Base-by-base conservation (phyloP, 768 basidiomycete genomes). In the Daedaleopsis sinensis region DNA sequence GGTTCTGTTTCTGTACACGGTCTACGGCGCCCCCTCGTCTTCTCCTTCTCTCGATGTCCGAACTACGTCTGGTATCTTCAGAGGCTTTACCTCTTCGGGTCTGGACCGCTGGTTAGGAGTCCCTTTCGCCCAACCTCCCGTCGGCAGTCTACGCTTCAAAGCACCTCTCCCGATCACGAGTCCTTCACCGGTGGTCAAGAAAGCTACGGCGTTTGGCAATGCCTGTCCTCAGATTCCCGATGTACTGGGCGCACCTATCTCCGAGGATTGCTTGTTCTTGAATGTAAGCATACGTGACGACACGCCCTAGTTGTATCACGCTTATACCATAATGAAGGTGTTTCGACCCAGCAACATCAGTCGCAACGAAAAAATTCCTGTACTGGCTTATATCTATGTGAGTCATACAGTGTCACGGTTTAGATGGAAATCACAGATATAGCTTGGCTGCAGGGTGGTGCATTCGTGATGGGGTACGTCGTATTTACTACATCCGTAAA, bases 41-140 rank as follows among this genome's bases (percentile, higher is more conserved):
- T 3, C 27, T 32, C 27, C 27, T 32, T 54, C 58, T 21, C 58
- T 68, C 6, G 48, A 53, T 2, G 62, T 69, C 57, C 49, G 53
- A 18, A 60, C 63, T 37, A 65, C 65, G 10, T 58, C 64, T 8
- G 68, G 68, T 1, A 63, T 18, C 32, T 69, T 69, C 58, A 57
- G 38, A 50, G 68, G 62, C 3, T 7, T 32, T 11, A 35, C 38
- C 1, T 27, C 39, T 7, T 79, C 79, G 55, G 80, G 78, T 5
- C 76, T 78, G 13, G 80, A 86, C 9, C 62, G 76, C 64, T 88
- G 84, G 80, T 74, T 85, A 16, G 85, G 85, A 2, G 79, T 89
- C 43, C 86, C 81, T 0, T 89, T 77, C 59, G 86, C 84, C 12
- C 71, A 79, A 61, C 77, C 85, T 2, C 87, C 87, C 0, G 66